Evolutionary conservation across 306 rosid species (phyloP).

Genomic region (Alnus glutinosa): DNA sequence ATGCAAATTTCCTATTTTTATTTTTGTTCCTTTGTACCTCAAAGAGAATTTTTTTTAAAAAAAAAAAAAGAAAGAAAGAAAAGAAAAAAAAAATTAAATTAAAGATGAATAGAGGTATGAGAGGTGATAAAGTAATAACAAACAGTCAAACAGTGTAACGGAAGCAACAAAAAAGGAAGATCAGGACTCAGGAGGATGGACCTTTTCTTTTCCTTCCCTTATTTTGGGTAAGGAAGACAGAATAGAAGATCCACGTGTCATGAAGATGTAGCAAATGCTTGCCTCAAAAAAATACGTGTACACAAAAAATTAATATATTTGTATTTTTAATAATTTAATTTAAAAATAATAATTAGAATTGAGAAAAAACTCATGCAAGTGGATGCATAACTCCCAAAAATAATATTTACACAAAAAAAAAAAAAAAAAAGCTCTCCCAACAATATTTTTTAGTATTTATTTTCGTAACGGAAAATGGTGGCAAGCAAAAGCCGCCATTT

Average conservation of each 20-base stretch:
- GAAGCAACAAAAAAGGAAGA: not conserved
- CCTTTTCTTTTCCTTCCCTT: not conserved
- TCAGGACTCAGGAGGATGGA: not conserved
- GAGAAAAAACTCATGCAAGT: too few relatives aligned
- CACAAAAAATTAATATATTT: too few relatives aligned
- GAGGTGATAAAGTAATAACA: not conserved
- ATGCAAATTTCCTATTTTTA: too few relatives aligned
- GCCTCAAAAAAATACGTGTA: not conserved
- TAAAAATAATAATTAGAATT: too few relatives aligned
- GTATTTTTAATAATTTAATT: too few relatives aligned
- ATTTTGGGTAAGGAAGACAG: not conserved
- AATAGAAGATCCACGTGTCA: not conserved
- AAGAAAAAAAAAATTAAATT: too few relatives aligned
- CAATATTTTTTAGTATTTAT: not conserved
- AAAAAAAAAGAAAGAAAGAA: too few relatives aligned
- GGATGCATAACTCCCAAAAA: too few relatives aligned
- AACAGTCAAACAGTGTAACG: not conserved
- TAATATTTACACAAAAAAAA: not conserved
- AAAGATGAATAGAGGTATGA: not conserved
- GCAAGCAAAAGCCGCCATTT: constrained; percentile 14
- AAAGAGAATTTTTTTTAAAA: too few relatives aligned
- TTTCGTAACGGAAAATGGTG: constrained; percentile 11
- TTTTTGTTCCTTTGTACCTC: too few relatives aligned
- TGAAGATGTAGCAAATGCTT: not conserved
- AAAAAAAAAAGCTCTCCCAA: too few relatives aligned